These are phyloP conservation scores for Fusarium mexicanum DNA, from an alignment of 2,329 filamentous ascomycete species.

Conservation along the genomic window DNA sequence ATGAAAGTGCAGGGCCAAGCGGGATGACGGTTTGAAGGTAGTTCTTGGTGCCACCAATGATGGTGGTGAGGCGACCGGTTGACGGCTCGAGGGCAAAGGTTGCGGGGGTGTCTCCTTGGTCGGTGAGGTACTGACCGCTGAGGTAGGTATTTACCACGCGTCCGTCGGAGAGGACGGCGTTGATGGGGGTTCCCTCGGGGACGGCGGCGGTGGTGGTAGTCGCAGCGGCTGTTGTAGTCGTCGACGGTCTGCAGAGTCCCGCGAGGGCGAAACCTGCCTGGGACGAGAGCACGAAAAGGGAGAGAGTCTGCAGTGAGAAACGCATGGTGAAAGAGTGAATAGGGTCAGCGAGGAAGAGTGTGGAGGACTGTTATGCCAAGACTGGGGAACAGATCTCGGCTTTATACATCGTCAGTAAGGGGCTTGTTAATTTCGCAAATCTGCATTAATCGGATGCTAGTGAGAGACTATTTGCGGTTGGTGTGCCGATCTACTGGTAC, in stretches of 20 bases:
- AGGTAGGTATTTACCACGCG: not conserved
- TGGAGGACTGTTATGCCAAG: not conserved
- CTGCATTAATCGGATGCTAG: not conserved
- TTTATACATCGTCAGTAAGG: not conserved
- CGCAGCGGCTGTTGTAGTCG: not conserved
- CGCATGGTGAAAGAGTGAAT: not conserved
- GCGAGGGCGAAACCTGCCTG: not conserved
- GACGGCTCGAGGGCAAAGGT: not conserved
- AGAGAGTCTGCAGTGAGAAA: accelerated
- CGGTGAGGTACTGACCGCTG: not conserved
- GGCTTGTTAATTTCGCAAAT: not conserved
- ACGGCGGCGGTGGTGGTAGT: not conserved
- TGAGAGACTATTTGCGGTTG: not conserved
- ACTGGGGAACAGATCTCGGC: not conserved
- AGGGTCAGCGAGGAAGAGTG: not conserved
- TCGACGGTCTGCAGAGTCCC: not conserved
- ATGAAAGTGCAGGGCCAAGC: not conserved
- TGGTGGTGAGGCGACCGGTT: not conserved
- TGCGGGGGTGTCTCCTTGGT: not conserved
- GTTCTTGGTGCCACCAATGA: not conserved
- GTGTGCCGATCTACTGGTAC: not conserved
- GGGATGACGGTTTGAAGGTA: not conserved
- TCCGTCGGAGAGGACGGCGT: not conserved
- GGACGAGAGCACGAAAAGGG: accelerated
- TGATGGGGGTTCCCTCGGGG: not conserved